Evolutionary conservation across 352 stramenopile species (phyloP).

Genomic region (Pythium phragmitis): DNA sequence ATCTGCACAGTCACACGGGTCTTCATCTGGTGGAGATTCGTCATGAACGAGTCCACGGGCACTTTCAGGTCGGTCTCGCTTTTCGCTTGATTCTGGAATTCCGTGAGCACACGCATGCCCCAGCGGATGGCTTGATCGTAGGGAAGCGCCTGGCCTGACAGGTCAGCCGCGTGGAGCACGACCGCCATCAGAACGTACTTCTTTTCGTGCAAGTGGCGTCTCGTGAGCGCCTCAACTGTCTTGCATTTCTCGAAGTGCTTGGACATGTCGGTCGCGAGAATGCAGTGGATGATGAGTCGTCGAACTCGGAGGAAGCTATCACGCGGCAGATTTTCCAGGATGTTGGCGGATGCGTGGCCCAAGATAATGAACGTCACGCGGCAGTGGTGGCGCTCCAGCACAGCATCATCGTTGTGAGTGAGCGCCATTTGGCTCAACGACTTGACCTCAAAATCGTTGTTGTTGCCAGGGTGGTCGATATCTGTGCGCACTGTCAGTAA

Average conservation of each 20-base stretch:
- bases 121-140: slow-evolving; percentile 54
- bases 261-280: too few species aligned
- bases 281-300: too few species aligned
- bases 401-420: slow-evolving; percentile 69
- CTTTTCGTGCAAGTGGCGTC: slow-evolving; percentile 58
- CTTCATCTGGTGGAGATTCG: slow-evolving; percentile 49
- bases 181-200: slow-evolving; percentile 58
- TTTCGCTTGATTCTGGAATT: slow-evolving; percentile 72
- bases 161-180: slow-evolving; percentile 68
- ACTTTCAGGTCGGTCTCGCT: slow-evolving; percentile 55
- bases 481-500: slow-evolving; percentile 11
- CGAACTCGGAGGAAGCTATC: too few species aligned
- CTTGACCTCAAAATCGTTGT: too few species aligned
- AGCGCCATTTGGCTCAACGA: slow-evolving; percentile 49
- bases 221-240: slow-evolving; percentile 54
- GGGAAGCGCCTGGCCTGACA: slow-evolving; percentile 60
- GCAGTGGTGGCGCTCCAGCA: slow-evolving; percentile 83
- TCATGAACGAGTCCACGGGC: slow-evolving; percentile 67
- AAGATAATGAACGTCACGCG: slow-evolving; percentile 64
- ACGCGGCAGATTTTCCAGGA: slow-evolving; percentile 37
- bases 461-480: too few species aligned
- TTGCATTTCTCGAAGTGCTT: slow-evolving; percentile 22
- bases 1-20: slow-evolving; percentile 62
- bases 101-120: slow-evolving; percentile 55
- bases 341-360: slow-evolving; percentile 16